These are phyloP conservation scores for Cladorrhinum samala DNA, from an alignment of 495 filamentous ascomycete species.

Conservation along the genomic window DNA sequence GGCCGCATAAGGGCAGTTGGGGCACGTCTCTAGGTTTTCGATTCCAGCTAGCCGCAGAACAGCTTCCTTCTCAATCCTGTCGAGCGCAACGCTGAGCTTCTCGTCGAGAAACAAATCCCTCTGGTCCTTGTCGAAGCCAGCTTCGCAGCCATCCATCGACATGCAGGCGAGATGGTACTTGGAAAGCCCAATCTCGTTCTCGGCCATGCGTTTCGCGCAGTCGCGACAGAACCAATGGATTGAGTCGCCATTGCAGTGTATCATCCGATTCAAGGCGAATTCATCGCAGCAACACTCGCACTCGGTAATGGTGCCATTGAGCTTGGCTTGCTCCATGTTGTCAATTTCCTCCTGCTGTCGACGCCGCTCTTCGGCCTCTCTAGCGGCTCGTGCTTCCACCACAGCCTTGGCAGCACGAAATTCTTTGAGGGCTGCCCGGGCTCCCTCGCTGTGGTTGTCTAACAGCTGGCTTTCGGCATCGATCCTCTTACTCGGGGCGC, in stretches of 20 bases:
- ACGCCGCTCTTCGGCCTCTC: constrained; percentile 24
- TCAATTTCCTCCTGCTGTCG: constrained; percentile 35
- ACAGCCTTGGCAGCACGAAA: constrained; percentile 20
- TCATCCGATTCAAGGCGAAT: constrained; percentile 56
- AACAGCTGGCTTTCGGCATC: background rate
- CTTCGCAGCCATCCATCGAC: constrained; percentile 43
- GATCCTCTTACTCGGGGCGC: background rate
- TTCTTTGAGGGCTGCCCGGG: constrained; percentile 26
- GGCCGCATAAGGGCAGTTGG: constrained; percentile 77
- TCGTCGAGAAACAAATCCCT: constrained; percentile 52
- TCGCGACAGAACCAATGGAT: constrained; percentile 58
- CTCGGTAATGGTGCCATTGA: constrained; percentile 48
- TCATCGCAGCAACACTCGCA: constrained; percentile 69
- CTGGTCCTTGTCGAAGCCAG: constrained; percentile 39
- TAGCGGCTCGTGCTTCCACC: constrained; percentile 12
- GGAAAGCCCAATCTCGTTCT: constrained; percentile 57
- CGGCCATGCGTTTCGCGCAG: constrained; percentile 60
- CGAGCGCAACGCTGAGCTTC: constrained; percentile 51
- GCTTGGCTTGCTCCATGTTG: constrained; percentile 38
- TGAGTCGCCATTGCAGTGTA: constrained; percentile 54
- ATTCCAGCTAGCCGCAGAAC: constrained; percentile 59
- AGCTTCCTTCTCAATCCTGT: constrained; percentile 62
- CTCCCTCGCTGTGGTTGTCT: background rate
- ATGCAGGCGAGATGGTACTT: constrained; percentile 55
- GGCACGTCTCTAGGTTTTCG: constrained; percentile 63